Conservation (phyloP, 257 asterid species). For the Fraxinus americana region DNA sequence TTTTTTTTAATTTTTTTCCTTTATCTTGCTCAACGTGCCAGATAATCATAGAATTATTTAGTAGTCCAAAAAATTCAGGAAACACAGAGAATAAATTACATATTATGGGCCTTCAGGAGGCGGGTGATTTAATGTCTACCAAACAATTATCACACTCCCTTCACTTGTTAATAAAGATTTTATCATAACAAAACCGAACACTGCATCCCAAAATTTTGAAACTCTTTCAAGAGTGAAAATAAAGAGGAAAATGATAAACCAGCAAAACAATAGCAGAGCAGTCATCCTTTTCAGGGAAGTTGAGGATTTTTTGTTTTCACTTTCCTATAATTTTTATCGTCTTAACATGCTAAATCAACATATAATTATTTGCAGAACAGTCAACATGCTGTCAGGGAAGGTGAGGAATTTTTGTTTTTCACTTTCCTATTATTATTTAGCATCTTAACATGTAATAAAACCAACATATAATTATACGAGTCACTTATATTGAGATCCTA, state of each 20-base stretch:
- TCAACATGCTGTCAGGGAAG: background rate
- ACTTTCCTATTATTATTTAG: background rate
- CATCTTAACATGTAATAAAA: conserved; percentile 1
- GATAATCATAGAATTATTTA: too few species aligned
- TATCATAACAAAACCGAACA: background rate
- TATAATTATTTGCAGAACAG: too few species aligned
- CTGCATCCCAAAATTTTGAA: background rate
- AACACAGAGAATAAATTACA: background rate
- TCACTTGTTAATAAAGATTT: background rate
- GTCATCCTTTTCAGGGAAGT: background rate
- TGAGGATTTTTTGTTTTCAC: background rate
- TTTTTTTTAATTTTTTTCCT: too few species aligned
- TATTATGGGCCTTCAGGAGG: background rate
- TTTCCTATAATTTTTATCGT: too few species aligned
- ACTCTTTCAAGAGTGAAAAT: background rate
- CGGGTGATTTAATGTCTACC: background rate
- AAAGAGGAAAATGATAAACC: too few species aligned
- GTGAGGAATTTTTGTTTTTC: background rate
- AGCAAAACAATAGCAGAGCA: background rate
- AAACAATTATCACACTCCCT: background rate
- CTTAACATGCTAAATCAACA: too few species aligned
- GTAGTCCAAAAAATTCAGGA: background rate
- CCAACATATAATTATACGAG: conserved; percentile 2
- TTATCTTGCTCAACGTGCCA: too few species aligned
- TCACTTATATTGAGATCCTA: conserved; percentile 31